These are phyloP conservation scores for Eudorina sp. DNA, from an alignment of 139 green algal genomes.

Conservation along the genomic window DNA sequence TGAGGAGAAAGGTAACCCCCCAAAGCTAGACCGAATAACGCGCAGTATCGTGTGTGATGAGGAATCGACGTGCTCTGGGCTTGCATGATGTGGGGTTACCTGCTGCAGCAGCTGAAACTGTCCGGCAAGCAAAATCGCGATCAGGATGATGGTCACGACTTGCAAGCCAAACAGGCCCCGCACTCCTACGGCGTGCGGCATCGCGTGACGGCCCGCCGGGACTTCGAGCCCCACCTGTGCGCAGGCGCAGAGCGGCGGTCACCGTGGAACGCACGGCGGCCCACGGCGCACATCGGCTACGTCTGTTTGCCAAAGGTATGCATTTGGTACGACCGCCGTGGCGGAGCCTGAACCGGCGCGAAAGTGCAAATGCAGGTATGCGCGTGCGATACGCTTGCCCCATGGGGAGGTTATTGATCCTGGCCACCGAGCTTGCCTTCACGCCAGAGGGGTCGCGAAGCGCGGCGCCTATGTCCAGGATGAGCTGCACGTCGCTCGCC, in stretches of 20 bases:
- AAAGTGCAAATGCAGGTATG: background rate
- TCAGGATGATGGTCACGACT: conserved; percentile 27
- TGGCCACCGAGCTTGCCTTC: conserved; percentile 29
- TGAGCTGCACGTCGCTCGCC: conserved; percentile 32
- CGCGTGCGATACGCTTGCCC: too few relatives aligned
- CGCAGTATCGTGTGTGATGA: too few relatives aligned
- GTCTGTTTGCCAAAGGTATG: too few relatives aligned
- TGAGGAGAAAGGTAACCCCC: too few relatives aligned
- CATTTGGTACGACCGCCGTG: background rate
- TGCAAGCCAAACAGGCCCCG: conserved; percentile 43
- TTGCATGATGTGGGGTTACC: conserved; percentile 38
- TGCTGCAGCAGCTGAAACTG: conserved; percentile 42
- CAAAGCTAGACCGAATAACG: too few relatives aligned
- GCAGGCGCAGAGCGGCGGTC: conserved; percentile 37
- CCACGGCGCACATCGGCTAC: background rate
- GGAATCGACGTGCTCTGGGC: background rate
- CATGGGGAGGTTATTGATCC: background rate
- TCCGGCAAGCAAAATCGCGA: conserved; percentile 21
- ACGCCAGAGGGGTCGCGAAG: conserved; percentile 35
- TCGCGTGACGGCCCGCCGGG: background rate
- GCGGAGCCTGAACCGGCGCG: background rate
- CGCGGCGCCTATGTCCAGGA: conserved; percentile 41
- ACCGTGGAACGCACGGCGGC: conserved; percentile 6
- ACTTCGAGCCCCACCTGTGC: conserved; percentile 23
- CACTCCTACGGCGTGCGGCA: conserved; percentile 7